Base-by-base conservation (phyloP, 805 yeast species). In the Pichia pseudocactophila region DNA sequence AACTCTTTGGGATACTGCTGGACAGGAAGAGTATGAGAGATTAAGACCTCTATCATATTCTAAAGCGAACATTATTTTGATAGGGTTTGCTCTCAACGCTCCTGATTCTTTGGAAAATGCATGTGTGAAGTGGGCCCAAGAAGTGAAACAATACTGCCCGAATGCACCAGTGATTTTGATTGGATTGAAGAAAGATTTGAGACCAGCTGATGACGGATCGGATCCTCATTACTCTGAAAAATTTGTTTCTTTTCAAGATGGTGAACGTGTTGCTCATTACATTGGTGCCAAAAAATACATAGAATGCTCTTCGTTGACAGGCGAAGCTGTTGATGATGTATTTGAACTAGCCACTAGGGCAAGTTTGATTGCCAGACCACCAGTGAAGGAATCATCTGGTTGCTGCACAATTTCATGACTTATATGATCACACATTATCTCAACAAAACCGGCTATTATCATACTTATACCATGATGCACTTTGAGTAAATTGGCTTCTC, bases 1-100 rank as follows among this genome's bases (percentile, higher is more conserved):
- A 43, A 89, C 95, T 2, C 64, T 88, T 20, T 88, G 97, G 96
- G 97, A 88, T 59, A 88, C 96, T 1, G 96, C 97, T 4, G 97
- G 97, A 2, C 96, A 88, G 63, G 97, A 88, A 65, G 97, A 88
- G 62, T 88, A 88, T 58, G 96, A 88, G 58, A 67, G 96, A 45
- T 66, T 89, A 45, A 74, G 96, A 47, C 96, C 96, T 0, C 66
- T 89, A 50, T 82, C 95, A 18, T 89, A 89, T 56, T 76, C 89
- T 10, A 82, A 85, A 53, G 94, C 96, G 2, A 84, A 89, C 60
- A 83, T 85, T 43, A 81, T 89, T 40, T 65, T 88, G 42, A 81
- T 88, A 41, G 96, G 90, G 0, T 89, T 84, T 64, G 86, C 96
- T 0, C 68, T 88, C 16, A 85, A 89, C 58, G 79, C 77, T 22